Evolutionary conservation across 1,284 basidiomycete genomes (phyloP), one percentile per base, ranked within the genome.

Genomic region (Boletus sp.): DNA sequence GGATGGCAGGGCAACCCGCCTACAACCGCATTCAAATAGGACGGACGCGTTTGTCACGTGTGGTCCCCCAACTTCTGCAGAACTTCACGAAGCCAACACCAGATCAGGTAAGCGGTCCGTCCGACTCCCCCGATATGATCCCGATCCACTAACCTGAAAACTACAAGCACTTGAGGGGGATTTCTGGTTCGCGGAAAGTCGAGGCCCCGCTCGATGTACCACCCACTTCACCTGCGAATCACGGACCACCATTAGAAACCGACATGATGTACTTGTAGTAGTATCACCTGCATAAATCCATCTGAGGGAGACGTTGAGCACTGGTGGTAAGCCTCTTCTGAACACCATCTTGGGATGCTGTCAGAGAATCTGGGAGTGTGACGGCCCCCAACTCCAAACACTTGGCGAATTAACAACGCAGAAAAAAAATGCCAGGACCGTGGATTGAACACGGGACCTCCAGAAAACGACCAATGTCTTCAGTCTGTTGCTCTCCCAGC

Each of bases 401-500:
- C n/a, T 3, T 16, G 8, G 6, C 32, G 3, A 17, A 16, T 12
- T n/a, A n/a, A n/a, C n/a, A n/a, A 29, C 12, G 4, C 10, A 35
- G 27, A 22, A 49, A 40, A 25, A 2, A 51, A 46, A 61, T 74
- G 72, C 72, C 72, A 76, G 70, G 69, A 74, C 68, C 73, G 74
- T 75, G 73, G 74, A 74, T 76, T 74, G 74, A 75, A 76, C 73
- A 75, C 75, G 73, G 69, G 74, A 75, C 73, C 74, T 75, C 69
- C 73, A 75, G 73, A 75, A 50, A 25, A 23, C 36, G 36, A n/a
- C n/a, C n/a, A n/a, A 38, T 5, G 5, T 2, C 48, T 83, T 82
- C 81, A 82, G 81, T 83, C 80, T 83, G 77, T 78, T 82, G 81
- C 81, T 83, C 81, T 83, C 80, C 81, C 81, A 83, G 78, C 81